phyloP scores from a whole-genome alignment of 495 filamentous ascomycete species.

The Lasiosphaeria miniovina region DNA sequence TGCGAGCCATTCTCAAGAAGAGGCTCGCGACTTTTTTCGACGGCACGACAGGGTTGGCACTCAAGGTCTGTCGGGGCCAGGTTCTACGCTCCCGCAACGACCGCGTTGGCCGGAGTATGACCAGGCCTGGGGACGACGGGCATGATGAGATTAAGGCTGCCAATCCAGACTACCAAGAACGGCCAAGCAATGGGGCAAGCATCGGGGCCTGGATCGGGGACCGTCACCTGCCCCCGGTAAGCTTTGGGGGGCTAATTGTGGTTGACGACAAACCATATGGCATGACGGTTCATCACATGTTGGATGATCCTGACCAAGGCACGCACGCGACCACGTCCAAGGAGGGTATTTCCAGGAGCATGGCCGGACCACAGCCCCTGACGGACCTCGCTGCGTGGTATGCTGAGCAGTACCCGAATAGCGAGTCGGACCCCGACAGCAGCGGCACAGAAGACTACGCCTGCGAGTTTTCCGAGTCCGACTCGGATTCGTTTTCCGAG shows the following conservation, averaged over 20 bases:
- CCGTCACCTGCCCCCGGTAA: conserved; percentile 81
- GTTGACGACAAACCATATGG: conserved; percentile 82
- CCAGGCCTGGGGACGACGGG: conserved; percentile 22
- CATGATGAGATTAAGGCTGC: conserved; percentile 40
- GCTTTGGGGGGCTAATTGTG: conserved; percentile 81
- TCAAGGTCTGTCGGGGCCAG: conserved; percentile 66
- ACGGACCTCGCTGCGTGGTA: conserved; percentile 33
- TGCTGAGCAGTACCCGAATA: conserved; percentile 27
- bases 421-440: conserved; percentile 37
- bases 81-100: conserved; percentile 63
- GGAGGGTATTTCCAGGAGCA: conserved; percentile 27
- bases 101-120: conserved; percentile 35
- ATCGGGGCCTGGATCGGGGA: conserved; percentile 87
- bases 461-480: conserved; percentile 55
- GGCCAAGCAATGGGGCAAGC: conserved; percentile 80
- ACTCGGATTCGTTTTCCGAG: conserved; percentile 46
- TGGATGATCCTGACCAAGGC: conserved; percentile 74
- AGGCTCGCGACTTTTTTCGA: conserved; percentile 57
- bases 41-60: conserved; percentile 52
- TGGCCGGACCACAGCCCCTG: conserved; percentile 20
- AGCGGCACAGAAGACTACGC: conserved; percentile 41
- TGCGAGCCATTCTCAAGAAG: conserved; percentile 67
- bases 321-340: conserved; percentile 34
- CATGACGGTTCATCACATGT: conserved; percentile 94
- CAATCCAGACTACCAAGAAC: conserved; percentile 67